phyloP scores from a whole-genome alignment of 2,329 filamentous ascomycete species.

The Diaporthe capsici region DNA sequence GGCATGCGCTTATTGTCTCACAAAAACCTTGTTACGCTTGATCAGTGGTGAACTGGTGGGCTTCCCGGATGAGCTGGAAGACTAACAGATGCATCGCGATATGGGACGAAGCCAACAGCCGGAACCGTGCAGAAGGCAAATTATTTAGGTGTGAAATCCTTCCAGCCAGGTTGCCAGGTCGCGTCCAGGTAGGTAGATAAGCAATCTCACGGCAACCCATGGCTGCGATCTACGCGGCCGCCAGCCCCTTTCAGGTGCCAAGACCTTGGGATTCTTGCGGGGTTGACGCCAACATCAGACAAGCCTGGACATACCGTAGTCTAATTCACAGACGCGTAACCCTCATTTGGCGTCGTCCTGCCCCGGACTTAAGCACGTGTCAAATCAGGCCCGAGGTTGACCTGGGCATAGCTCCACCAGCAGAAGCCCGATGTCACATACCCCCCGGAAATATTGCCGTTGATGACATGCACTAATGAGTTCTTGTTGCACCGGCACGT shows the following conservation, averaged over 20 bases:
- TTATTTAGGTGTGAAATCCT: not conserved
- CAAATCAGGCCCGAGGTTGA: slow-evolving; percentile 15
- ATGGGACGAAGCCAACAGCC: slow-evolving; percentile 6
- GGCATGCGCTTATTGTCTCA: not conserved
- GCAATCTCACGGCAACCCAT: not conserved
- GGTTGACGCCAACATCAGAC: not conserved
- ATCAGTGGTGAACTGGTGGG: not conserved
- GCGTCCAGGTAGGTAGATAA: not conserved
- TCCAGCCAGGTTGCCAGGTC: not conserved
- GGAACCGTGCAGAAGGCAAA: not conserved
- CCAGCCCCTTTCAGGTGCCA: not conserved
- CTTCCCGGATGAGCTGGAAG: slow-evolving; percentile 19
- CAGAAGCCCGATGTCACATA: slow-evolving; percentile 1
- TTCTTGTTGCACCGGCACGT: not conserved
- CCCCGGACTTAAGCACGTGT: not conserved
- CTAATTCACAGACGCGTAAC: not conserved
- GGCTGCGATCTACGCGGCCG: not conserved
- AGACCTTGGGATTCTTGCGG: slow-evolving; percentile 18
- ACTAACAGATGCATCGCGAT: slow-evolving; percentile 9
- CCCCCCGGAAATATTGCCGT: not conserved
- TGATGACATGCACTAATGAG: not conserved
- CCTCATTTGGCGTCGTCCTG: too few relatives aligned
- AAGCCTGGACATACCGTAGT: not conserved
- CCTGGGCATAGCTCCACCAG: not conserved
- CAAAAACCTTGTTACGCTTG: not conserved